phyloP scores from a whole-genome alignment of 2,329 filamentous ascomycete genomes.

The Hymenotorrendiella dingleyae region DNA sequence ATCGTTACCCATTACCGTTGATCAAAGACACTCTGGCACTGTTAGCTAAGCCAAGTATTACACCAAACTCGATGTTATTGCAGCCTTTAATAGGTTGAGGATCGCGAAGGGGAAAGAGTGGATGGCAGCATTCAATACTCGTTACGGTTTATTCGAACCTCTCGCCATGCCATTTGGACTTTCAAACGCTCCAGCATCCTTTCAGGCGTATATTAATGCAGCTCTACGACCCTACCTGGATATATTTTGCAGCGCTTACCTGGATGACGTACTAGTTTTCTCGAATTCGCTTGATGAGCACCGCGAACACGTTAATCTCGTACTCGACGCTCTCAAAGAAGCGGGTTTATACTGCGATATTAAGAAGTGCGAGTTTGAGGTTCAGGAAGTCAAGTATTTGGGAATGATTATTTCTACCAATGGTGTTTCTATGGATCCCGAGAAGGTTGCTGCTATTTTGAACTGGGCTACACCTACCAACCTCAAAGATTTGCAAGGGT shows the following conservation, averaged over 20 bases:
- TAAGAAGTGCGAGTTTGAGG: conserved; percentile 1
- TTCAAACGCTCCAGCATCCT: not conserved
- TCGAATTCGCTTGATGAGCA: conserved; percentile 5
- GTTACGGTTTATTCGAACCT: too few species aligned
- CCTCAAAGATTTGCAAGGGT: conserved; percentile 3
- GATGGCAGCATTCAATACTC: conserved; percentile 14
- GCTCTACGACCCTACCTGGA: not conserved
- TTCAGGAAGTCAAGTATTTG: not conserved
- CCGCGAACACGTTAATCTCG: not conserved
- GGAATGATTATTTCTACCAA: not conserved
- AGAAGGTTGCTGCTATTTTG: conserved; percentile 3
- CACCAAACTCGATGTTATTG: conserved; percentile 9
- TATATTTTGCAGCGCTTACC: not conserved
- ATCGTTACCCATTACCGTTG: conserved; percentile 1
- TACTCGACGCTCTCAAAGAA: not conserved
- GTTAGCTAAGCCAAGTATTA: conserved; percentile 1
- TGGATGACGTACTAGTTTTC: not conserved
- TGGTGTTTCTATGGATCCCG: conserved; percentile 3
- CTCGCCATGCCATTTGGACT: too few species aligned
- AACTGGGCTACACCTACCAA: not conserved
- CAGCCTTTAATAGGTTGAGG: conserved; percentile 8
- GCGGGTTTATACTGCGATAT: not conserved
- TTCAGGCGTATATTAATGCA: not conserved
- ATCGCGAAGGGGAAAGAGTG: conserved; percentile 14
- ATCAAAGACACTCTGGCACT: not conserved